A percentile compares a stretch with the other conserved stretches of the same genome.
These are phyloP conservation scores for Coniella lustricola DNA, from an alignment of 2,329 filamentous ascomycete species.

Conservation along the genomic window DNA sequence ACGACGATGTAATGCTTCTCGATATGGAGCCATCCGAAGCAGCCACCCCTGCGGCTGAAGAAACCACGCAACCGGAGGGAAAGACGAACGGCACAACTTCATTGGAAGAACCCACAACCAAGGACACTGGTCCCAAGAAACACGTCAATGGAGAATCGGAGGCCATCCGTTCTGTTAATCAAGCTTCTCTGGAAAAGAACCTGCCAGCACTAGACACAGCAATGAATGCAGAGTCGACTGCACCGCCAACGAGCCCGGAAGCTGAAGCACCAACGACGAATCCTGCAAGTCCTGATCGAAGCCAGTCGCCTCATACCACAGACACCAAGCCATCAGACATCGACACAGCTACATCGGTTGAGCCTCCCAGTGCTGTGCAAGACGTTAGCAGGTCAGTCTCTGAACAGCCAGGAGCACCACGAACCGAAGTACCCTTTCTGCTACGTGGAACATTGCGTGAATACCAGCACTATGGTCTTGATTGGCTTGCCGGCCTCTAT, in stretches of 20 bases:
- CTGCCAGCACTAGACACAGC: constrained; percentile 22
- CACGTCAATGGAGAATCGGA: not conserved
- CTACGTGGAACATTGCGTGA: constrained; percentile 84
- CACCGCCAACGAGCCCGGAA: constrained; percentile 31
- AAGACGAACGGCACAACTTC: not conserved
- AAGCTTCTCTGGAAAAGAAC: not conserved
- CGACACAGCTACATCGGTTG: constrained; percentile 34
- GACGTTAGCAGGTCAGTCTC: constrained; percentile 27
- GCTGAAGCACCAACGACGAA: constrained; percentile 31
- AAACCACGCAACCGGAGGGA: not conserved
- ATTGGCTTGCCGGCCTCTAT: constrained; percentile 93
- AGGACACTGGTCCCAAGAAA: constrained; percentile 14
- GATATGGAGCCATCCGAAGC: constrained; percentile 14
- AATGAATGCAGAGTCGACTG: constrained; percentile 18
- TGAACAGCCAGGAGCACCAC: constrained; percentile 34
- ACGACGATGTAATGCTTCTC: constrained; percentile 17
- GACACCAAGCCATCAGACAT: constrained; percentile 46
- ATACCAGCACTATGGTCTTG: constrained; percentile 94
- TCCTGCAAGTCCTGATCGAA: constrained; percentile 36
- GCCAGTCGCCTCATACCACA: constrained; percentile 40
- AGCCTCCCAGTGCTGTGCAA: constrained; percentile 27
- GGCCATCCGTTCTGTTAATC: not conserved
- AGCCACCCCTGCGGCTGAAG: not conserved
- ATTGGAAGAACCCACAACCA: not conserved
- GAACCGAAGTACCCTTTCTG: constrained; percentile 72